Evolutionary conservation across 257 asterid species (phyloP).

Genomic region (Handroanthus guayacan): DNA sequence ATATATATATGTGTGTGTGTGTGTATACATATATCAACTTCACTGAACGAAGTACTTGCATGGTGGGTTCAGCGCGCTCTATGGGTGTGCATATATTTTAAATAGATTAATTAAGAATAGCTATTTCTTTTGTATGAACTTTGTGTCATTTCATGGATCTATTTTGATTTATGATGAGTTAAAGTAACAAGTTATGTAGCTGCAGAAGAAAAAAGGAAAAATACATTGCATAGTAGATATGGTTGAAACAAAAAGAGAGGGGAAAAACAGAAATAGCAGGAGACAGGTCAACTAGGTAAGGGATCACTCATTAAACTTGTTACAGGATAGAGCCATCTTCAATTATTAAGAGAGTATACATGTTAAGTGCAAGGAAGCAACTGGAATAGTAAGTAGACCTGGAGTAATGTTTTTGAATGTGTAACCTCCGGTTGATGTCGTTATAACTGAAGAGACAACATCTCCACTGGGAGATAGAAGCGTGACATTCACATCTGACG

Average conservation of each 20-base stretch:
- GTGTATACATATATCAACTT: slow-evolving; percentile 26
- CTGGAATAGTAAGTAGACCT: slow-evolving; percentile 52
- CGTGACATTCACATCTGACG: slow-evolving; percentile 79
- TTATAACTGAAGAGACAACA: slow-evolving; percentile 74
- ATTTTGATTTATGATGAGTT: slow-evolving; percentile 7
- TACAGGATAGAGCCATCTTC: slow-evolving; percentile 2
- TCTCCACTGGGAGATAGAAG: slow-evolving; percentile 74
- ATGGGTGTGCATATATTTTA: slow-evolving; percentile 1
- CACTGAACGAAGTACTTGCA: slow-evolving; percentile 25
- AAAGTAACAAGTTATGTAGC: not conserved
- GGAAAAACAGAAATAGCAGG: not conserved
- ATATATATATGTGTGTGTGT: slow-evolving; percentile 33
- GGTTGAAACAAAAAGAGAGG: not conserved
- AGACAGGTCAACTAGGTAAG: slow-evolving; percentile 18
- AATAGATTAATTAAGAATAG: not conserved
- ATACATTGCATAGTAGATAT: slow-evolving; percentile 11
- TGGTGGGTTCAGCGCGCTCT: not conserved
- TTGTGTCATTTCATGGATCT: slow-evolving; percentile 2
- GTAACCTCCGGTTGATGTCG: slow-evolving; percentile 80
- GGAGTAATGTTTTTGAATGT: slow-evolving; percentile 75
- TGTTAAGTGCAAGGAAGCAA: slow-evolving; percentile 36
- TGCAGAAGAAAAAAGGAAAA: slow-evolving; percentile 5
- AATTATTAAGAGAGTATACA: slow-evolving; percentile 9
- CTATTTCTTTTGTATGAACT: slow-evolving; percentile 5
- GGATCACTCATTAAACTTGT: not conserved